These are phyloP conservation scores for Leishmania tarentolae DNA, from an alignment of 208 protist species.

Conservation along the genomic window DNA sequence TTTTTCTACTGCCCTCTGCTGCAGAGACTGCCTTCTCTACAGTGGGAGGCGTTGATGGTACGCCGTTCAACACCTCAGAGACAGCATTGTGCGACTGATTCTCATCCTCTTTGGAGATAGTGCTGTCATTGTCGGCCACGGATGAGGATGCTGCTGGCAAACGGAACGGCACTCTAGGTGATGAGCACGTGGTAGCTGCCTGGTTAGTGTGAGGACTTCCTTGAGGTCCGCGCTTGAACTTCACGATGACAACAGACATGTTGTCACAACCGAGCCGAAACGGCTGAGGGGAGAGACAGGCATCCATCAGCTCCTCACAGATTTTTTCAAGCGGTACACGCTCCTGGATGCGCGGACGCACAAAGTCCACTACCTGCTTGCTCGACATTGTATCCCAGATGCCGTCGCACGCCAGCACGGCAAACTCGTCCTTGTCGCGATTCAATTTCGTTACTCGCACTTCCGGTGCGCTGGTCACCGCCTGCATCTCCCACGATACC, in stretches of 20 bases:
- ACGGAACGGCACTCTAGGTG: neutral
- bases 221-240: constrained; percentile 66
- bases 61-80: neutral
- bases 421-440: constrained; percentile 85
- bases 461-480: constrained; percentile 88
- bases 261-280: constrained; percentile 92
- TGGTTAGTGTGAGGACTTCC: neutral
- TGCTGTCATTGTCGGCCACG: neutral
- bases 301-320: constrained; percentile 77
- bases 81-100: neutral
- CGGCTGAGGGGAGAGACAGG: constrained; percentile 78
- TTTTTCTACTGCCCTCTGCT: neutral
- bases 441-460: constrained; percentile 70
- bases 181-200: neutral
- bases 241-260: constrained; percentile 92
- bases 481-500: constrained; percentile 89
- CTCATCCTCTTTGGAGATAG: neutral
- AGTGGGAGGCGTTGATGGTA: neutral
- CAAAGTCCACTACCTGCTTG: constrained; percentile 87
- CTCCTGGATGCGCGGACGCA: constrained; percentile 63
- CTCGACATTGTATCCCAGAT: constrained; percentile 93
- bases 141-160: neutral
- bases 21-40: neutral
- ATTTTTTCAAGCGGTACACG: constrained; percentile 59
- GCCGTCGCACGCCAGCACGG: constrained; percentile 92